These are phyloP conservation scores for Colletotrichum gigasporum DNA, from an alignment of 2,329 filamentous ascomycete genomes.

Conservation along the genomic window DNA sequence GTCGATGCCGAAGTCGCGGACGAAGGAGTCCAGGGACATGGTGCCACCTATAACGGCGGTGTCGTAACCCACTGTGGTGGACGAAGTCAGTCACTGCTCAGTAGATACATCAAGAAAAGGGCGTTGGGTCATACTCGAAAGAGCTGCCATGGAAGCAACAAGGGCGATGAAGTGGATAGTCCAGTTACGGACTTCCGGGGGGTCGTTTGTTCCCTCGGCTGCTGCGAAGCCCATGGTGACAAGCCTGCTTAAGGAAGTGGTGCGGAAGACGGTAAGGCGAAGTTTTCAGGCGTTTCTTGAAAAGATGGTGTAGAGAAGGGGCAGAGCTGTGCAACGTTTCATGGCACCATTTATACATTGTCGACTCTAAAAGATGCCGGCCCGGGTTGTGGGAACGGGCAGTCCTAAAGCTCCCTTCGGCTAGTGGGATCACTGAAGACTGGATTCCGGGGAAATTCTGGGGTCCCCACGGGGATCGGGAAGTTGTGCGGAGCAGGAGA, in stretches of 20 bases:
- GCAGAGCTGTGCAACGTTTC: background rate
- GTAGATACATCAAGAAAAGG: too few relatives aligned
- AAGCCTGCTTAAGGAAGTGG: too few relatives aligned
- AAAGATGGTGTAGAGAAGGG: background rate
- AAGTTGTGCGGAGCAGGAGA: background rate
- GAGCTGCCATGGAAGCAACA: conserved; percentile 44
- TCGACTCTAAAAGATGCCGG: background rate
- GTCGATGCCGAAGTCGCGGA: conserved; percentile 32
- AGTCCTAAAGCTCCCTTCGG: too few relatives aligned
- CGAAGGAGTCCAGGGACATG: conserved; percentile 36
- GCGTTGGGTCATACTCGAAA: conserved; percentile 39
- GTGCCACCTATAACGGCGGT: conserved; percentile 38
- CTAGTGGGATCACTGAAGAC: background rate
- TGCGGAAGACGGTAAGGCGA: too few relatives aligned
- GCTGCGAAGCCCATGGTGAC: conserved; percentile 6
- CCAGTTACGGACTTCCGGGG: conserved; percentile 45
- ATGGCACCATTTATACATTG: background rate
- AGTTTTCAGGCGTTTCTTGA: too few relatives aligned
- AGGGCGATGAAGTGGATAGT: conserved; percentile 43
- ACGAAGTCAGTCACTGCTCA: too few relatives aligned
- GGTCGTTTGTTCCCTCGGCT: conserved; percentile 48
- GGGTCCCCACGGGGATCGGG: background rate
- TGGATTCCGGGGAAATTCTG: background rate
- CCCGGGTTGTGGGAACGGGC: too few relatives aligned
- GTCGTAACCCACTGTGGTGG: conserved; percentile 29